These are phyloP conservation scores for Sistotremastrum niveocremeum DNA, from an alignment of 768 basidiomycete species.

Conservation along the genomic window DNA sequence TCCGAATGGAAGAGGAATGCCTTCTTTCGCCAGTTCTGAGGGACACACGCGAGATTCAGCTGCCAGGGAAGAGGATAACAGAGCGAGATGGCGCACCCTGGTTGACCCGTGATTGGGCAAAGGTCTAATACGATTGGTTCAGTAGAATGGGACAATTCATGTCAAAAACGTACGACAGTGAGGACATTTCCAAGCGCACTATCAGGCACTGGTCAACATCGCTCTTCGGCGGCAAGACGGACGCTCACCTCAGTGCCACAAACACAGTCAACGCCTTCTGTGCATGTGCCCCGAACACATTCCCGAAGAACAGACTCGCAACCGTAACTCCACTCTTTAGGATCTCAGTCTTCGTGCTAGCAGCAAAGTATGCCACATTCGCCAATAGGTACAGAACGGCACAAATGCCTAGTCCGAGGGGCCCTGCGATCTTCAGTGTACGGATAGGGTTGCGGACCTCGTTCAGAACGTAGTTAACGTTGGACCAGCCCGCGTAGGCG, in stretches of 20 bases:
- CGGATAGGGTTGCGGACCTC: slow-evolving; percentile 46
- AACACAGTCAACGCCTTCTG: slow-evolving; percentile 43
- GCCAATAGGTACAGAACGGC: slow-evolving; percentile 39
- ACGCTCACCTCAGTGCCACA: slow-evolving; percentile 36
- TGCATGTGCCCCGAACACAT: slow-evolving; percentile 41
- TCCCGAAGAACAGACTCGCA: slow-evolving; percentile 45
- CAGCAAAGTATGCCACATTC: slow-evolving; percentile 46
- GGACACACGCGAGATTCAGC: not conserved
- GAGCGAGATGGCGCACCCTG: slow-evolving; percentile 23
- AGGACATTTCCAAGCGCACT: slow-evolving; percentile 21
- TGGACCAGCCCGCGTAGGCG: slow-evolving; percentile 38
- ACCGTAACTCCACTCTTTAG: slow-evolving; percentile 36
- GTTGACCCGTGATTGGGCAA: slow-evolving; percentile 36
- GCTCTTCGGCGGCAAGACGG: not conserved
- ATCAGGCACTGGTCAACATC: slow-evolving; percentile 20
- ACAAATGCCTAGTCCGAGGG: slow-evolving; percentile 42
- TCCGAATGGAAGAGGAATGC: slow-evolving; percentile 45
- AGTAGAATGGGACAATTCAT: not conserved
- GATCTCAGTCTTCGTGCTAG: slow-evolving; percentile 37
- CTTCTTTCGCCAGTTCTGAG: slow-evolving; percentile 46
- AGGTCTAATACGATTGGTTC: slow-evolving; percentile 24
- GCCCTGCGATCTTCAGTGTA: slow-evolving; percentile 49
- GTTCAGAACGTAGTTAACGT: slow-evolving; percentile 46
- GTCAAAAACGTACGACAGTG: slow-evolving; percentile 13
- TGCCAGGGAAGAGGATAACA: not conserved